Base-by-base conservation (phyloP, 78 protist genomes). In the Cavenderia fasciculata region DNA sequence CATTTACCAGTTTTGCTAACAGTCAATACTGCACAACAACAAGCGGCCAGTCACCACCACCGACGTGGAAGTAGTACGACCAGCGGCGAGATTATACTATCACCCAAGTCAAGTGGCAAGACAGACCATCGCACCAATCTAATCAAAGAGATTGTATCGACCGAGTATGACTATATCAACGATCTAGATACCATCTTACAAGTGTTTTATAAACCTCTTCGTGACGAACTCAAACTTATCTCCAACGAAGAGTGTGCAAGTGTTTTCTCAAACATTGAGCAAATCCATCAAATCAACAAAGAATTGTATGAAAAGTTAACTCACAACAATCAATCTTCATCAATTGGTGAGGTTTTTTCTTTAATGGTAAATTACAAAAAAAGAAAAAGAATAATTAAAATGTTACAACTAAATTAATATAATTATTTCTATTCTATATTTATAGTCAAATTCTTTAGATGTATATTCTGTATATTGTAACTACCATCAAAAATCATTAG, bases 391-490 rank as follows among this genome's bases (percentile, higher is more conserved):
- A 4, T 12, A 44, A 11, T 44, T 44, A 10, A 44, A 44, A 44
- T 11, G 6, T 11, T 44, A 44, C 10, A 44, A 44, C 49, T 44
- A 44, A 44, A 11, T 19, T 56, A 8, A 12, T 25, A n/a, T n/a
- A n/a, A n/a, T n/a, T n/a, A n/a, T n/a, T n/a, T n/a, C n/a, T n/a
- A n/a, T n/a, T n/a, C n/a, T n/a, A n/a, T n/a, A n/a, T n/a, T 25
- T 25, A 12, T 63, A 63, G 72, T 63, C 78, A 2, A 78, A 82
- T 31, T 68, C 78, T 21, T 44, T 82, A n/a, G 63, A 44, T 29
- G 78, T 69, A 1, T 82, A 82, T 34, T 82, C 90, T 7, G 90
- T 82, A 0, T 82, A 82, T 82, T 82, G 90, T 44, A 82, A 82
- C 21, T 82, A 82, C 43, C 76, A 82, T 68, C 90, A 82, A 82